phyloP scores from a whole-genome alignment of 1,284 basidiomycete species.

The Moniliella sp. region DNA sequence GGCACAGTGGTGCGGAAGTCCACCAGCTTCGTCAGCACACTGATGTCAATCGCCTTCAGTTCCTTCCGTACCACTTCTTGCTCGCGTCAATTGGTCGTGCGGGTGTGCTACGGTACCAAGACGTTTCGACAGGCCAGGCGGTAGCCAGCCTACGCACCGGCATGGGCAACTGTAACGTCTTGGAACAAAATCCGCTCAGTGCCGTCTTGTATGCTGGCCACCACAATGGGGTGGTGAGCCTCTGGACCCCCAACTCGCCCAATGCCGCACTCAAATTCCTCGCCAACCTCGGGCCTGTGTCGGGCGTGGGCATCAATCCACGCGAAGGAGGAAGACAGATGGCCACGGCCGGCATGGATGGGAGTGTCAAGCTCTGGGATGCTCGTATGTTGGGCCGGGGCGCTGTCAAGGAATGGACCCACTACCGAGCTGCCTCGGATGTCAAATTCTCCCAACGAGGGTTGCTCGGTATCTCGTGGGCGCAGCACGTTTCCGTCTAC shows the following conservation, averaged over 20 bases:
- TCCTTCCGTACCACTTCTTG: conserved; percentile 85
- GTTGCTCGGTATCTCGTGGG: conserved; percentile 58
- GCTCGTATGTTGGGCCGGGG: conserved; percentile 70
- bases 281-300: conserved; percentile 70
- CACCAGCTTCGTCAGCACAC: conserved; percentile 54
- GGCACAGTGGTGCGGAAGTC: conserved; percentile 63
- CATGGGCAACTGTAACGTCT: conserved; percentile 54
- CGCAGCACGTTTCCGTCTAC: conserved; percentile 49
- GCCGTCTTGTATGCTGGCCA: conserved; percentile 86
- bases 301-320: conserved; percentile 60
- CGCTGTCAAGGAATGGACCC: conserved; percentile 56
- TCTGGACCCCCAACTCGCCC: conserved; percentile 86
- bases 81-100: conserved; percentile 62
- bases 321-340: conserved; percentile 56
- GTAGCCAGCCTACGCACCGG: conserved; percentile 56
- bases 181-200: conserved; percentile 72
- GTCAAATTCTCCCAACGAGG: conserved; percentile 47
- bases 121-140: conserved; percentile 75
- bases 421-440: conserved; percentile 38
- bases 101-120: conserved; percentile 86
- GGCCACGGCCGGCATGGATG: conserved; percentile 70
- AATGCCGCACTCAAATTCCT: conserved; percentile 74
- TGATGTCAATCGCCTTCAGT: conserved; percentile 74
- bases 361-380: conserved; percentile 81
- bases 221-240: conserved; percentile 51